Evolutionary conservation across 495 filamentous ascomycete species (phyloP), one percentile per base, ranked within the genome.

Genomic region (Daldinia caldariorum): DNA sequence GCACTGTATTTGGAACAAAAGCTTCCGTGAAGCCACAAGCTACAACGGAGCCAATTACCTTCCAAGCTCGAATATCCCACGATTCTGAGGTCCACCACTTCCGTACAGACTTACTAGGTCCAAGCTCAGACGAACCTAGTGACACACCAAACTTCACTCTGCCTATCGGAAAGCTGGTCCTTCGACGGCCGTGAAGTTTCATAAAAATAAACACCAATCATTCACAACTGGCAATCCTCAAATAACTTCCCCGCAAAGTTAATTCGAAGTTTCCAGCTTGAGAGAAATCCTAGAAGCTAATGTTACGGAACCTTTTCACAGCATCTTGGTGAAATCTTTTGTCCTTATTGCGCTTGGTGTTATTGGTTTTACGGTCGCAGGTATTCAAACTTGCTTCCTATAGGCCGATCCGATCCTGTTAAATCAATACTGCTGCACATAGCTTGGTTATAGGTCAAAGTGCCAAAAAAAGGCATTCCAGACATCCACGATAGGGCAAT

Each of bases 401-500:
- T 16, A 45, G 37, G 6, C 10, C 38, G 43, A 49, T 56, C 43
- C 18, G 18, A 22, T 45, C 55, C 37, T 41, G 32, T 10, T 0
- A 54, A 32, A 14, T 58, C 50, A 14, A 20, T 37, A 31, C 31
- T n/a, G 35, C 22, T 16, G 32, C 45, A 35, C 5, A 35, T 5
- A 10, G 34, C 34, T 35, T 35, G 34, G 34, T 10, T 47, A 47
- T 47, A 47, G 43, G 43, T n/a, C 43, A 47, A 47, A 10, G 18
- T 47, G 18, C 43, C 43, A 22, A 47, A 47, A 18, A 20, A 47
- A 47, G 43, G 9, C 43, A 4, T 47, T 47, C 18, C 8, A 50
- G 29, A 45, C 14, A 60, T 56, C 6, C 14, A 63, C 26, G 26
- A 31, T 18, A 45, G 61, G 32, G 53, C 53, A 29, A 77, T 77